Percentiles rank a stretch among this genome's conserved stretches.
These are phyloP conservation scores for Hypoxylon intermedium DNA, from an alignment of 495 filamentous ascomycete species.

Conservation along the genomic window DNA sequence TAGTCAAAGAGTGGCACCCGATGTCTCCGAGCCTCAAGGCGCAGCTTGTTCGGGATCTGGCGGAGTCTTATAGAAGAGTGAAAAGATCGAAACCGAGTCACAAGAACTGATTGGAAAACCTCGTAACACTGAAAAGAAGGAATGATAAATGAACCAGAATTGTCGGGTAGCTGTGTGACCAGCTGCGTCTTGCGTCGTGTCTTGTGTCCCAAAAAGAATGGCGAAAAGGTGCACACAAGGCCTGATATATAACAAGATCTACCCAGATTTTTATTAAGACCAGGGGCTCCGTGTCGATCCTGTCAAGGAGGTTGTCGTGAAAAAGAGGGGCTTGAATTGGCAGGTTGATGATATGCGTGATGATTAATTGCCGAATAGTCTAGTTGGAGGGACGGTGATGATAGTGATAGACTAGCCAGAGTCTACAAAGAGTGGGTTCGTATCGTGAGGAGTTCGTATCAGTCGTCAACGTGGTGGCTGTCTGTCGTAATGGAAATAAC, in stretches of 20 bases:
- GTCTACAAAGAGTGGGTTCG: conserved; percentile 35
- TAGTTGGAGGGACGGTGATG: conserved; percentile 13
- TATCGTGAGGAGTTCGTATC: conserved; percentile 38
- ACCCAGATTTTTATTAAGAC: conserved; percentile 36
- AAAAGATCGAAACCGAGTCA: conserved; percentile 25
- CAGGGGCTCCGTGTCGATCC: conserved; percentile 35
- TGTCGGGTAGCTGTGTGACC: conserved; percentile 33
- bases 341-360: conserved; percentile 30
- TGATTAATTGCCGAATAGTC: conserved; percentile 37
- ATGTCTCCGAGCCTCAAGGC: conserved; percentile 35
- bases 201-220: conserved; percentile 25
- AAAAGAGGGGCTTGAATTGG: conserved; percentile 33
- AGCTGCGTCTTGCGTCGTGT: conserved; percentile 32
- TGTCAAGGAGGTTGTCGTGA: conserved; percentile 35
- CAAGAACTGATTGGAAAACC: conserved; percentile 22
- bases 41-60: conserved; percentile 25
- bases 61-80: conserved; percentile 21
- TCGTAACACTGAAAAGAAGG: conserved; percentile 25
- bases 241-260: conserved; percentile 42
- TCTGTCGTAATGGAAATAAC: conserved; percentile 37
- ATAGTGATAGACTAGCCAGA: conserved; percentile 37
- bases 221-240: conserved; percentile 14
- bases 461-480: conserved; percentile 30
- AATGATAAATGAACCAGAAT: conserved; percentile 22
- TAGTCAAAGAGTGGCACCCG: conserved; percentile 27